Evolutionary conservation across 345 rosid genomes (phyloP).

Genomic region (Streptanthus diversifolius): DNA sequence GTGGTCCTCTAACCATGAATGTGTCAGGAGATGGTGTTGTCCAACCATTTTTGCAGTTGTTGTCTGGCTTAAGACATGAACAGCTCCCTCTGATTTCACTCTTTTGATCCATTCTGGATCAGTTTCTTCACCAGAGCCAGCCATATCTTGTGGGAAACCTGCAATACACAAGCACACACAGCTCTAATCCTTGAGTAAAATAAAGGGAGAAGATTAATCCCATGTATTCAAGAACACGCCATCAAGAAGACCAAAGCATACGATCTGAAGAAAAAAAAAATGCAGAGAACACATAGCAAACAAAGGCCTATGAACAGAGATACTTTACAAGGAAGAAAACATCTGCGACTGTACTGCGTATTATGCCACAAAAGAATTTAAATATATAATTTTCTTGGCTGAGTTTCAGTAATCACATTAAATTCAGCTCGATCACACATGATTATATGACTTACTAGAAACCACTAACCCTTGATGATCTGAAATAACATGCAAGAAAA

Average conservation of each 20-base stretch:
- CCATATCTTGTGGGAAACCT: constrained; percentile 42
- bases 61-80: constrained; percentile 62
- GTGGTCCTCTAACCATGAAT: constrained; percentile 91
- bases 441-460: background rate
- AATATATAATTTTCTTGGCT: background rate
- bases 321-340: background rate
- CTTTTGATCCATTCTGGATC: constrained; percentile 69
- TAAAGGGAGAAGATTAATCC: background rate
- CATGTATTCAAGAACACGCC: background rate
- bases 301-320: background rate
- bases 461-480: background rate
- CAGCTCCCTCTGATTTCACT: constrained; percentile 70
- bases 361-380: background rate
- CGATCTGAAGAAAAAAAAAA: background rate
- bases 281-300: background rate
- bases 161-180: constrained; percentile 9
- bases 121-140: constrained; percentile 29
- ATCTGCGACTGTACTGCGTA: background rate
- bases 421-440: constrained; percentile 3
- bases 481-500: background rate
- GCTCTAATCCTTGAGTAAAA: background rate
- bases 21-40: constrained; percentile 68
- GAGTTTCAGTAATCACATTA: background rate
- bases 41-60: constrained; percentile 70
- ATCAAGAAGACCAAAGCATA: background rate